These are phyloP conservation scores for Ophiostoma montium DNA, from an alignment of 2,329 filamentous ascomycete genomes.

Conservation along the genomic window DNA sequence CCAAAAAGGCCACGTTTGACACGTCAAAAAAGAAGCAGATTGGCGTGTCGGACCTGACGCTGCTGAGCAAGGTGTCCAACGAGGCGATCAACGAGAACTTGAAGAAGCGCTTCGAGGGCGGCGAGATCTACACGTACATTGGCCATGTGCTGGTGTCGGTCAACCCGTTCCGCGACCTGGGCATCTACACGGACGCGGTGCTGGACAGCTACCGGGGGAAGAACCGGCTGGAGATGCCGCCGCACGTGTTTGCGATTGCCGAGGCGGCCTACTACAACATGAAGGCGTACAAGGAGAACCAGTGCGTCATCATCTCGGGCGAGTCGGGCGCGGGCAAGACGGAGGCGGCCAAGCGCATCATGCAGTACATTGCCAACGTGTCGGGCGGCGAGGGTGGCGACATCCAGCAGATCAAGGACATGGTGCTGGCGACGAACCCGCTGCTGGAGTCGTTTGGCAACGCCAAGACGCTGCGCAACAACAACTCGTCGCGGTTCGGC, in stretches of 20 bases:
- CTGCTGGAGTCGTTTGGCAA: conserved; percentile 96
- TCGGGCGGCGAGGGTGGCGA: conserved; percentile 64
- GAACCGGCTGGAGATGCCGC: conserved; percentile 87
- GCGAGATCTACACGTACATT: conserved; percentile 98
- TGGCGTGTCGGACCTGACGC: conserved; percentile 89
- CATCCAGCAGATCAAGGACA: conserved; percentile 96
- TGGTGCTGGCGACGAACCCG: conserved; percentile 97
- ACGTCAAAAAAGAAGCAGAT: conserved; percentile 98
- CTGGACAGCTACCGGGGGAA: conserved; percentile 91
- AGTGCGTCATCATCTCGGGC: conserved; percentile 98
- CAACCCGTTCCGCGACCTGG: conserved; percentile 93
- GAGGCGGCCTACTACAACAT: conserved; percentile 98
- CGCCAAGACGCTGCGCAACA: conserved; percentile 93
- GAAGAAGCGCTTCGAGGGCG: conserved; percentile 95
- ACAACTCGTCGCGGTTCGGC: conserved; percentile 96
- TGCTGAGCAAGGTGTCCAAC: conserved; percentile 97
- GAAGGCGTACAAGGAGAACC: conserved; percentile 98
- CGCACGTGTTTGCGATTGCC: conserved; percentile 94
- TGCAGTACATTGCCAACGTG: conserved; percentile 98
- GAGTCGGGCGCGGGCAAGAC: conserved; percentile 98
- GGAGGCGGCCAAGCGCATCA: conserved; percentile 93
- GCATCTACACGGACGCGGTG: conserved; percentile 92
- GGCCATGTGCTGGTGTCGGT: conserved; percentile 98
- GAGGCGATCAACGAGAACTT: conserved; percentile 98
- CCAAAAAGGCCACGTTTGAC: conserved; percentile 94